Evolutionary conservation across 352 stramenopile genomes (phyloP).

Genomic region (Globisporangium sylvaticum): DNA sequence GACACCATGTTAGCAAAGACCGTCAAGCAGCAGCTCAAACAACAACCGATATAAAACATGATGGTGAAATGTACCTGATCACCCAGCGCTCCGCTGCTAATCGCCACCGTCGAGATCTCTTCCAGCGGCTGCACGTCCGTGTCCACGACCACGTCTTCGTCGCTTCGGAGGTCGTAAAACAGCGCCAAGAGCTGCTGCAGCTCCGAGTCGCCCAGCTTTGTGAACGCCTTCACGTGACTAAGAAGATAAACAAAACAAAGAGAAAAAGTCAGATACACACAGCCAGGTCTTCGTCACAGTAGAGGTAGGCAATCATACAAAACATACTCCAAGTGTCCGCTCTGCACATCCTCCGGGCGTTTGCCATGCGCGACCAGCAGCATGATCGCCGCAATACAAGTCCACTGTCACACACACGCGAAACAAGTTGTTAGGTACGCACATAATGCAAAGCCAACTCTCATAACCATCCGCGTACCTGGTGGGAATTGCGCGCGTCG

Average conservation of each 20-base stretch:
- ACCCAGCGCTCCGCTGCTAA: conserved; percentile 11
- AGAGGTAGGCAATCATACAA: neutral
- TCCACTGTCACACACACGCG: conserved; percentile 48
- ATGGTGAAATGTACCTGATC: conserved; percentile 5
- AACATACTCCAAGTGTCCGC: conserved; percentile 41
- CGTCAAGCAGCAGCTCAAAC: neutral
- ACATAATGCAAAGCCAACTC: neutral
- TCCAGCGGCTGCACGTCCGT: conserved; percentile 35
- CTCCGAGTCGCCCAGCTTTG: conserved; percentile 61
- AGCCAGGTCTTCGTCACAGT: neutral
- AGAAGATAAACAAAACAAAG: conserved; percentile 9
- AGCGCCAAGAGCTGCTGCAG: conserved; percentile 59
- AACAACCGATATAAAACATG: too few relatives aligned
- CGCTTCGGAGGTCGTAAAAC: conserved; percentile 61
- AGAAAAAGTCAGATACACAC: conserved; percentile 6
- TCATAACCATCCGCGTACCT: conserved; percentile 26
- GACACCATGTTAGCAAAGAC: neutral
- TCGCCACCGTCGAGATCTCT: conserved; percentile 14
- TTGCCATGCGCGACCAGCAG: conserved; percentile 62
- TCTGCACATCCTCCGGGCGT: conserved; percentile 29
- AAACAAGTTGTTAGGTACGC: neutral
- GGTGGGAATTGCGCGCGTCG: conserved; percentile 54
- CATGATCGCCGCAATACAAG: conserved; percentile 57
- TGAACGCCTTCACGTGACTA: conserved; percentile 34
- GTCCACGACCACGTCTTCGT: conserved; percentile 60